Evolutionary conservation across 805 yeast genomes (phyloP), one percentile per base, ranked within the genome.

Genomic region (Yarrowia sp.): DNA sequence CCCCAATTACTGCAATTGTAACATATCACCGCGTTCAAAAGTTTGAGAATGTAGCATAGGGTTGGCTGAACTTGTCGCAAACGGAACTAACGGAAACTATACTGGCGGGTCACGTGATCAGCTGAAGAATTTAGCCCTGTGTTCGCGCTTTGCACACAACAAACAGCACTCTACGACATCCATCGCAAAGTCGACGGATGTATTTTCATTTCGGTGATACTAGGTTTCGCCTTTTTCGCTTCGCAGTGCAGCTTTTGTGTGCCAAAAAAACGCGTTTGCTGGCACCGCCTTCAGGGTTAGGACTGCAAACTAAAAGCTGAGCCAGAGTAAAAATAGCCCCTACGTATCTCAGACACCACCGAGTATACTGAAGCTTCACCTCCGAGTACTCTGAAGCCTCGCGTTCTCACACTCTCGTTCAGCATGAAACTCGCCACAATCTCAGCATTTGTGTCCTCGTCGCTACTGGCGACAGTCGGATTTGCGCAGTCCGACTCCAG

Each of bases 211-310:
- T n/a, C n/a, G n/a, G n/a, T n/a, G n/a, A n/a, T n/a, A n/a, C n/a
- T n/a, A 32, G 16, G 35, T 32, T 36, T 36, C 41, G 41, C 25
- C 44, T 21, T 38, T 38, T 32, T 16, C 41, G 41, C 21, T 14
- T 35, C 38, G n/a, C n/a, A n/a, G n/a, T n/a, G 38, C 41, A 19
- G 14, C 22, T 36, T 6, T 36, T 6, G 7, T 16, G 8, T 13
- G 27, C 44, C 16, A 7, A 19, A 25, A 42, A 42, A 42, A 44
- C 51, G 51, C 51, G 51, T 27, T 42, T 44, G 51, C 53, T 46
- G 53, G 53, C 53, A 31, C 53, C 53, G 53, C 53, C 53, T 44
- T 46, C 53, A 46, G 53, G 53, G 53, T 46, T 46, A 46, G 53
- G 51, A 7, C 25, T 10, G 31, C 10, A 42, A 27, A 18, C 24